Evolutionary conservation across 768 basidiomycete genomes (phyloP), one percentile per base, ranked within the genome.

Genomic region (Pisolithus sp.): DNA sequence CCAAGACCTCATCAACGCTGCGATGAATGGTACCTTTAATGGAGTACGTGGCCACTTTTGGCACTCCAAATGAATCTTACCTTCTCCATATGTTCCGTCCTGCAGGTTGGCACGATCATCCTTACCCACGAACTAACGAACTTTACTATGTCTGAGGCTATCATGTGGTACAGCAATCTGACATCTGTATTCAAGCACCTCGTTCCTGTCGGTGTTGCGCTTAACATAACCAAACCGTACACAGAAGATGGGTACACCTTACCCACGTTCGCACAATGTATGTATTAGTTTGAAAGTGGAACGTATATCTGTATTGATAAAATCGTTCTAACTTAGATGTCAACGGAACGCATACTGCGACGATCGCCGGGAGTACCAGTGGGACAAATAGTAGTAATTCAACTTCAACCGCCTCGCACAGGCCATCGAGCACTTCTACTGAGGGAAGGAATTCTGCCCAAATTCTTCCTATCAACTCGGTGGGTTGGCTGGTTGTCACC

Each of bases 91-190:
- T 46, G 28, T 18, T 36, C 31, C 30, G n/a, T 18, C 7, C n/a
- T 21, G 15, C 45, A 79, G 78, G 59, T 40, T 17, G 81, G 81
- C 4, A 71, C 74, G 0, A 80, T 82, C 55, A 70, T 82, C 44
- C 64, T 83, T 51, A 76, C 76, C 3, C 82, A 84, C 52, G 82
- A 84, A 51, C 59, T 83, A 51, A 77, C 78, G 59, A 79, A 79
- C 53, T 81, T 70, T 53, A 83, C 82, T 5, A 82, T 84, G 82
- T 59, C 63, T 20, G 72, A 78, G 57, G 82, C 82, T 1, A 58
- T 80, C 18, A 75, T 78, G 46, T 78, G 66, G 54, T 77, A 82
- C 52, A 57, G 67, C 2, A 63, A 64, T 49, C 64, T 84, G 21
- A 73, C 72, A 52, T 46, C 64, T 3, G 71, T 70, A 0, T 83